Evolutionary conservation across 495 filamentous ascomycete genomes (phyloP).

Genomic region (Tetracladium setigerum): DNA sequence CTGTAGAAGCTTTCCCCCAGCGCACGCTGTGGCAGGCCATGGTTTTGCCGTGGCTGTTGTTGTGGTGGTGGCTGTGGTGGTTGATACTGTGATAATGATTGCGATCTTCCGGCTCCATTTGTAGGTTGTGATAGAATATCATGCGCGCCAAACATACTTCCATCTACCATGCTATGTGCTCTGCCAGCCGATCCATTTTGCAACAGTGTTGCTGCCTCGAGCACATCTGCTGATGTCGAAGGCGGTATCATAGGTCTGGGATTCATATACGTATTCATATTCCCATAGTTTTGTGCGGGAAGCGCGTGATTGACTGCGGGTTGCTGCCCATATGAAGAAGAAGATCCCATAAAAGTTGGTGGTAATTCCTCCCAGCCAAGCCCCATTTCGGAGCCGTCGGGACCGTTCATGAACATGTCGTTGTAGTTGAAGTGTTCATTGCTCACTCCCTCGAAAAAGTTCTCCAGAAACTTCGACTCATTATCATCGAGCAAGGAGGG

Average conservation of each 20-base stretch:
- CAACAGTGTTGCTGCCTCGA: conserved; percentile 31
- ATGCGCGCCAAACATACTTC: conserved; percentile 5
- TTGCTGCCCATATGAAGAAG: conserved; percentile 52
- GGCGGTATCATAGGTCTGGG: conserved; percentile 18
- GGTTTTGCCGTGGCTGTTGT: background rate
- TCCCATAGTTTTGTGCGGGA: conserved; percentile 12
- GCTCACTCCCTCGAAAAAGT: conserved; percentile 54
- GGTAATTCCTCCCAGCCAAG: conserved; percentile 52
- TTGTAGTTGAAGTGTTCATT: conserved; percentile 44
- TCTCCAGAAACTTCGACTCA: conserved; percentile 52
- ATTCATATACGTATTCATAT: conserved; percentile 13
- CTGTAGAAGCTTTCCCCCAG: background rate
- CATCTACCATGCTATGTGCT: conserved; percentile 11
- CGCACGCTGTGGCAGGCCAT: conserved; percentile 2
- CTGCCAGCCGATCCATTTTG: conserved; percentile 21
- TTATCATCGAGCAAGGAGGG: conserved; percentile 53
- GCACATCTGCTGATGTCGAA: conserved; percentile 33
- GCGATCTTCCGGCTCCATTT: conserved; percentile 11
- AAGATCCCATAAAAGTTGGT: conserved; percentile 51
- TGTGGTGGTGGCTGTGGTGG: conserved; percentile 2
- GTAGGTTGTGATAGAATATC: conserved; percentile 6
- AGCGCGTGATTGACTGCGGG: conserved; percentile 3
- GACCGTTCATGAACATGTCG: conserved; percentile 33
- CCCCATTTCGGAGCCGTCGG: conserved; percentile 36
- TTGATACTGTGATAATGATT: conserved; percentile 12